Conservation (phyloP, 805 yeast species). For the Candida nitratophila region DNA sequence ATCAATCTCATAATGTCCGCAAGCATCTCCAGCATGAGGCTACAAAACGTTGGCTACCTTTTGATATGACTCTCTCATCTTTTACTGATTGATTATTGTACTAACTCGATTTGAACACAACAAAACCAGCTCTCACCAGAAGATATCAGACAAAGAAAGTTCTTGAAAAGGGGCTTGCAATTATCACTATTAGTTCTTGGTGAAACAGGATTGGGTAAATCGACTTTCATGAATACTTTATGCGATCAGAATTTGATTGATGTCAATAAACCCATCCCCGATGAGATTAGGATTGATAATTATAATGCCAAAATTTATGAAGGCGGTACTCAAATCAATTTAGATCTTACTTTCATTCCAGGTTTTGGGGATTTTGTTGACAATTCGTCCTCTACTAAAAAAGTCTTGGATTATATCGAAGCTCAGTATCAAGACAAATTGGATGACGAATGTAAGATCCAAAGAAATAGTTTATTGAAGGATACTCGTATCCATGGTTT, state of each 20-base stretch:
- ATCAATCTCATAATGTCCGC: no score
- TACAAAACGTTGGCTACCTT: background rate
- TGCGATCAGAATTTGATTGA: slow-evolving; percentile 48
- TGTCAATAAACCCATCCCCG: slow-evolving; percentile 31
- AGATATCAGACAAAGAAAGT: slow-evolving; percentile 34
- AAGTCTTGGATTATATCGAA: slow-evolving; percentile 64
- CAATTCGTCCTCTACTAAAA: slow-evolving; percentile 51
- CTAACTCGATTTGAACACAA: no score
- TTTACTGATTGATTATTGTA: background rate
- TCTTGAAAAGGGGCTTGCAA: slow-evolving; percentile 43
- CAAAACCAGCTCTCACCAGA: slow-evolving; percentile 24
- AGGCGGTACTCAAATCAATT: slow-evolving; percentile 41
- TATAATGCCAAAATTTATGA: slow-evolving; percentile 30
- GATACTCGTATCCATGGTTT: slow-evolving; percentile 83
- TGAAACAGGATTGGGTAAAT: slow-evolving; percentile 64
- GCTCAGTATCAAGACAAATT: slow-evolving; percentile 61
- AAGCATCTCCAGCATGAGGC: no score
- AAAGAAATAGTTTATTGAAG: slow-evolving; percentile 27
- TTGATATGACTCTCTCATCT: background rate
- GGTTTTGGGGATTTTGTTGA: slow-evolving; percentile 71
- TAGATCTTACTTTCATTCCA: slow-evolving; percentile 60
- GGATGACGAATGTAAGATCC: slow-evolving; percentile 70
- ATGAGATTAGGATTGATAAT: slow-evolving; percentile 23
- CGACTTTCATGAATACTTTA: slow-evolving; percentile 74
- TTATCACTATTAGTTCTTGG: slow-evolving; percentile 44